These are phyloP conservation scores for Crepidotus sp. DNA, from an alignment of 1,284 basidiomycete species.

Conservation along the genomic window DNA sequence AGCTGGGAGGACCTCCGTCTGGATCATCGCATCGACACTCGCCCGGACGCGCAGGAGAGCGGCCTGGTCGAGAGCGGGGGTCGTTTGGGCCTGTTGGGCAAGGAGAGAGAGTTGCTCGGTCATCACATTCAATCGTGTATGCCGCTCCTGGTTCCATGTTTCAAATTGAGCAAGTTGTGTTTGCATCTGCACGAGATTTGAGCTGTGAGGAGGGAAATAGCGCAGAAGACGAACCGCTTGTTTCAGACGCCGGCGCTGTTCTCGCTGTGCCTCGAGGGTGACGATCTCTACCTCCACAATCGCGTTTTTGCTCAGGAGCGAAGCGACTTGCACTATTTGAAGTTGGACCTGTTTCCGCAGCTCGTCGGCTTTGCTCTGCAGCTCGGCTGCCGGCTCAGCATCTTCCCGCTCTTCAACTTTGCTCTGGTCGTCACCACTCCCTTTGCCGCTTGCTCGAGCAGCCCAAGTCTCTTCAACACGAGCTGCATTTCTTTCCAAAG, in stretches of 20 bases:
- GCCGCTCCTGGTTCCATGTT: slow-evolving; percentile 7
- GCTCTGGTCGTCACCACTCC: neutral
- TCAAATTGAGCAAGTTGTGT: slow-evolving; percentile 7
- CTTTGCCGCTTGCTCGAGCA: neutral
- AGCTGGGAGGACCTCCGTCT: slow-evolving; percentile 17
- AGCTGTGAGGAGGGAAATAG: neutral
- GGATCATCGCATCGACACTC: slow-evolving; percentile 13
- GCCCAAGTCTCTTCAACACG: slow-evolving; percentile 1
- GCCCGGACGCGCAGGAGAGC: slow-evolving; percentile 8
- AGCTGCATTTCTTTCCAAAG: neutral
- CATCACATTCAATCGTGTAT: neutral
- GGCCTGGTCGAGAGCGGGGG: slow-evolving; percentile 6
- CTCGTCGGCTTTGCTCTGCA: neutral
- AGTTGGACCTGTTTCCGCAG: neutral
- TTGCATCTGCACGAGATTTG: slow-evolving; percentile 4
- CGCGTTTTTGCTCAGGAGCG: neutral
- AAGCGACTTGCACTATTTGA: neutral
- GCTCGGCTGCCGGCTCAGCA: neutral
- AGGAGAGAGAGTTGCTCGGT: neutral
- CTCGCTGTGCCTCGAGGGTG: neutral
- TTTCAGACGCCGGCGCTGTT: neutral
- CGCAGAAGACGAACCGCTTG: neutral
- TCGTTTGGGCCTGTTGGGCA: neutral
- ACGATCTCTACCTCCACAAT: neutral
- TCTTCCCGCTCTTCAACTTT: neutral